Percentiles rank a stretch among this genome's conserved stretches.
phyloP scores from a whole-genome alignment of 176 grass and related monocot species.

The Oryza longistaminata region DNA sequence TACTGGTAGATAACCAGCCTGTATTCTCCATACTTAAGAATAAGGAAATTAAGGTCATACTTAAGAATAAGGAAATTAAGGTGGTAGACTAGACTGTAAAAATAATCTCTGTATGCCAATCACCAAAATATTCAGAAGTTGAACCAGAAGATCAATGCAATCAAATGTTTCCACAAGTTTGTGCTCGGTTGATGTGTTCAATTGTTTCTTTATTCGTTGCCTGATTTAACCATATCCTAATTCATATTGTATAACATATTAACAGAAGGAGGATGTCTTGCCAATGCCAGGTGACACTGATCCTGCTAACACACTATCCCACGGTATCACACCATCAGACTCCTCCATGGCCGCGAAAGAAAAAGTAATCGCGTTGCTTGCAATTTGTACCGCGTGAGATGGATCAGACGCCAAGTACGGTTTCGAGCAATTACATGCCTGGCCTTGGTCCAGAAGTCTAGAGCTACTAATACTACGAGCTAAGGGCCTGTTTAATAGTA shows the following conservation, averaged over 20 bases:
- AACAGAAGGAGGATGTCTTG: no score
- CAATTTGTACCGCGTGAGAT: not conserved
- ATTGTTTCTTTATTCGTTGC: not conserved
- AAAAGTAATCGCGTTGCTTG: no score
- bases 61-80: not conserved
- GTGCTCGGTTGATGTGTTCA: not conserved
- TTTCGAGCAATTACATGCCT: not conserved
- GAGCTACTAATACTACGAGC: not conserved
- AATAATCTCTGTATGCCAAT: not conserved
- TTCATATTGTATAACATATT: no score
- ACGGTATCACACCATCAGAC: no score
- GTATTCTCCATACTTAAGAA: slow-evolving; percentile 57
- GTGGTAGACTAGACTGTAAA: slow-evolving; percentile 9
- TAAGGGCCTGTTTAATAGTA: no score
- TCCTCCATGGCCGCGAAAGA: no score
- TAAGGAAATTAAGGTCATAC: slow-evolving; percentile 7
- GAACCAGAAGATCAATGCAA: not conserved
- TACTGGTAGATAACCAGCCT: slow-evolving; percentile 60
- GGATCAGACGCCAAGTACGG: not conserved
- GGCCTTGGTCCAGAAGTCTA: no score
- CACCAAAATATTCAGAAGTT: not conserved
- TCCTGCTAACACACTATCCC: no score
- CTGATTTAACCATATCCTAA: no score
- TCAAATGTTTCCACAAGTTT: not conserved
- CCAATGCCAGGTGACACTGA: no score